Evolutionary conservation across 2,329 filamentous ascomycete species (phyloP).

Genomic region (Claviceps arundinis): DNA sequence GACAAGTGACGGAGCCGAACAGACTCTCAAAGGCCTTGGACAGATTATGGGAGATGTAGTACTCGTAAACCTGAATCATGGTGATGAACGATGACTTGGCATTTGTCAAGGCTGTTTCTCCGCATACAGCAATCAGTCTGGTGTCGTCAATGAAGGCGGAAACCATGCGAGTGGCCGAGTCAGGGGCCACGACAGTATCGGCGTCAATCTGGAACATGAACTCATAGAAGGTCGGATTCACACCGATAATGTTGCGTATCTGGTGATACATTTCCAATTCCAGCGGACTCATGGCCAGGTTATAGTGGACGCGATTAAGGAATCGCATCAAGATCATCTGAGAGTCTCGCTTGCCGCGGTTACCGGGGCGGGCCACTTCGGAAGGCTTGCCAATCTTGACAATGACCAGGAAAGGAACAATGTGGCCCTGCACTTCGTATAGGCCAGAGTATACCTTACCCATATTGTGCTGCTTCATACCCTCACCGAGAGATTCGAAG

Average conservation of each 20-base stretch:
- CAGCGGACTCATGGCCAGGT: slow-evolving; percentile 85
- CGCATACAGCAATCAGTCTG: slow-evolving; percentile 83
- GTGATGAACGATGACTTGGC: slow-evolving; percentile 87
- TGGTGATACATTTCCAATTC: slow-evolving; percentile 98
- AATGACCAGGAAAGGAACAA: slow-evolving; percentile 91
- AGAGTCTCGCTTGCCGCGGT: slow-evolving; percentile 97
- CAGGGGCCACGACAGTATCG: slow-evolving; percentile 82
- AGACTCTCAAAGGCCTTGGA: slow-evolving; percentile 95
- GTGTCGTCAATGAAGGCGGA: slow-evolving; percentile 85
- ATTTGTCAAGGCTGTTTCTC: slow-evolving; percentile 87
- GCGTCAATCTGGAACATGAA: slow-evolving; percentile 94
- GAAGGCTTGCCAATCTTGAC: slow-evolving; percentile 98
- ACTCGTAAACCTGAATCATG: slow-evolving; percentile 99
- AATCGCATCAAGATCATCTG: slow-evolving; percentile 99
- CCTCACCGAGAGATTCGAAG: slow-evolving; percentile 92
- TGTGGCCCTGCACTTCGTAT: slow-evolving; percentile 95
- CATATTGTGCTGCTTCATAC: slow-evolving; percentile 98
- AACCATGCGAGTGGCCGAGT: slow-evolving; percentile 86
- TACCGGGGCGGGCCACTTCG: slow-evolving; percentile 86
- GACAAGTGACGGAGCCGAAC: slow-evolving; percentile 92
- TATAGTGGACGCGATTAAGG: slow-evolving; percentile 98
- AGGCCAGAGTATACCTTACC: slow-evolving; percentile 96
- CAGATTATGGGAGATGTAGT: slow-evolving; percentile 97
- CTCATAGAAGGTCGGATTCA: slow-evolving; percentile 97
- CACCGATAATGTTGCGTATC: slow-evolving; percentile 95